Evolutionary conservation across 805 yeast genomes (phyloP).

Genomic region (Zygoascus flipseniorum): DNA sequence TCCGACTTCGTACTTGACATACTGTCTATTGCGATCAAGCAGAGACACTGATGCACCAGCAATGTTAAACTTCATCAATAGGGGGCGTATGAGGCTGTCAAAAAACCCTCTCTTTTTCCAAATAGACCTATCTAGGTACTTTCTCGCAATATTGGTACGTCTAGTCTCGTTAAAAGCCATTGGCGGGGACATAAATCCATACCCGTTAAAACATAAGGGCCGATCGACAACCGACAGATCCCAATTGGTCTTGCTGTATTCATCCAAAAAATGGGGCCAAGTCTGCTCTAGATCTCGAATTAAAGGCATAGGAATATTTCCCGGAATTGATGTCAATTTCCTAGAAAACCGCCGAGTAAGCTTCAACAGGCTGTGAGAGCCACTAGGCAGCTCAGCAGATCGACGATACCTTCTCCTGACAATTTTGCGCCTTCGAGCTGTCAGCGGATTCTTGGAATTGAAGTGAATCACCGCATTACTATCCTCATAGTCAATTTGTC

Average conservation of each 20-base stretch:
- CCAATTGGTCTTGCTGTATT: constrained; percentile 8
- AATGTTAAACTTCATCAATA: constrained; percentile 34
- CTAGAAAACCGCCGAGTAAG: constrained; percentile 2
- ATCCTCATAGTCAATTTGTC: neutral
- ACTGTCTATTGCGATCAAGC: constrained; percentile 40
- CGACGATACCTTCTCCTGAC: neutral
- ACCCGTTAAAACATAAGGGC: constrained; percentile 44
- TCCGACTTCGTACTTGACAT: constrained; percentile 42
- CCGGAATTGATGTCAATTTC: constrained; percentile 8
- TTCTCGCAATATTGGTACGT: constrained; percentile 9
- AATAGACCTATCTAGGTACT: constrained; percentile 10
- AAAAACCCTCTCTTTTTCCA: constrained; percentile 32
- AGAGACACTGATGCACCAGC: constrained; percentile 53
- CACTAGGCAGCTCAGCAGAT: neutral
- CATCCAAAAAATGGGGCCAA: constrained; percentile 15
- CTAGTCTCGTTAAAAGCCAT: constrained; percentile 41
- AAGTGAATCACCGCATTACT: neutral
- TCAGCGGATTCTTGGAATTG: neutral
- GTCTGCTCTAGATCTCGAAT: constrained; percentile 12
- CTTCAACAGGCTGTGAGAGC: neutral
- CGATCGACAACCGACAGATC: constrained; percentile 34
- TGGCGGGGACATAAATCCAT: constrained; percentile 52
- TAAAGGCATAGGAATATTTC: constrained; percentile 1
- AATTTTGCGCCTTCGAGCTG: neutral
- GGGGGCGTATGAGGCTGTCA: constrained; percentile 30